These are phyloP conservation scores for Erucastrum elatum DNA, from an alignment of 345 rosid genomes.

Conservation along the genomic window DNA sequence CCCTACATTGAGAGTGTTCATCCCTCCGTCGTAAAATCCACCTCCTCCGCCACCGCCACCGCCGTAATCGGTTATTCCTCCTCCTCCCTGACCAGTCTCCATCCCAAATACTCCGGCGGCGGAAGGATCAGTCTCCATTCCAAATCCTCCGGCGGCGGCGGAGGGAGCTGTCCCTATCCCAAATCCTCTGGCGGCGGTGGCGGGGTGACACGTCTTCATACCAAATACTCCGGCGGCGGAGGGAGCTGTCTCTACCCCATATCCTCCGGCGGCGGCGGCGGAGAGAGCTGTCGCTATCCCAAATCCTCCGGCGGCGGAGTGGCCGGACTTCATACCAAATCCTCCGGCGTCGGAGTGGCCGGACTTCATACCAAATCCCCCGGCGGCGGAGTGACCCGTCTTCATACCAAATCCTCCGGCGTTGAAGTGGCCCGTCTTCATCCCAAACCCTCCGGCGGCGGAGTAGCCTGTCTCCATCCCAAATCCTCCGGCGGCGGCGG, in stretches of 20 bases:
- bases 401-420: neutral
- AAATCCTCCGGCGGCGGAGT: neutral
- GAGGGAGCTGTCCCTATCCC: too few relatives aligned
- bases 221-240: neutral
- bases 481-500: neutral
- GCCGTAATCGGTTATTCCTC: conserved; percentile 10
- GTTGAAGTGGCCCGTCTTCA: neutral
- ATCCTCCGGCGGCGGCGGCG: neutral
- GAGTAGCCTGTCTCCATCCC: neutral
- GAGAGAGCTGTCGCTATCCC: neutral
- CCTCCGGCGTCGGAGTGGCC: too few relatives aligned
- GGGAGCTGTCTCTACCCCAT: neutral
- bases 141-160: neutral
- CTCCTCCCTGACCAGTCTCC: conserved; percentile 18
- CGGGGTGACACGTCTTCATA: too few relatives aligned
- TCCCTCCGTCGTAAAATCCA: conserved; percentile 33
- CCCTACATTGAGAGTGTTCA: conserved; percentile 44
- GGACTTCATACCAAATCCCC: neutral
- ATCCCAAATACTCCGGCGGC: neutral
- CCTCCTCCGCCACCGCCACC: conserved; percentile 17
- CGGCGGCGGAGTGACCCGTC: neutral
- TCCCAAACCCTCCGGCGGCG: neutral
- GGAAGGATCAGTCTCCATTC: conserved; percentile 10
- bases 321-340: too few relatives aligned
- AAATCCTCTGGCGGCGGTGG: too few relatives aligned